These are phyloP conservation scores for Claviceps africana DNA, from an alignment of 2,329 filamentous ascomycete species.

Conservation along the genomic window DNA sequence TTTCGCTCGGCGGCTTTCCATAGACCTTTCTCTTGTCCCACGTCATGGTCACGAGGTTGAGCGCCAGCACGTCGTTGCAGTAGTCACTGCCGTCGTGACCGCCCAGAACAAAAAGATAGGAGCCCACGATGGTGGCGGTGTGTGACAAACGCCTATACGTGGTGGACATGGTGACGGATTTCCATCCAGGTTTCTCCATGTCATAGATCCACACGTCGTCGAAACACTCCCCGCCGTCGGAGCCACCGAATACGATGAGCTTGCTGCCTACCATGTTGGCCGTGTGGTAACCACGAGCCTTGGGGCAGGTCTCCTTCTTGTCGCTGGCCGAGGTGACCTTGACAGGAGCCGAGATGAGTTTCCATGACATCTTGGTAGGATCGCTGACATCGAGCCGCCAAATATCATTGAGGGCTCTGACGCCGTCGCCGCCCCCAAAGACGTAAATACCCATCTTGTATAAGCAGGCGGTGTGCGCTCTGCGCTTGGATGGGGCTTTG, in stretches of 20 bases:
- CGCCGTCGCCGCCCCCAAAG: slow-evolving; percentile 58
- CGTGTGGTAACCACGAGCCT: slow-evolving; percentile 55
- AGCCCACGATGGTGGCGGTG: slow-evolving; percentile 55
- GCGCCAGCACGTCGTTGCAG: slow-evolving; percentile 51
- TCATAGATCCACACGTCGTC: slow-evolving; percentile 63
- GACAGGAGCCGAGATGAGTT: slow-evolving; percentile 41
- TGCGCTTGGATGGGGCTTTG: slow-evolving; percentile 42
- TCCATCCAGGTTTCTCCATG: slow-evolving; percentile 48
- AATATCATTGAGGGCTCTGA: slow-evolving; percentile 56
- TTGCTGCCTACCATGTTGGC: slow-evolving; percentile 61
- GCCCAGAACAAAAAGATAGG: slow-evolving; percentile 55
- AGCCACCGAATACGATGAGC: slow-evolving; percentile 57
- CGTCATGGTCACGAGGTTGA: slow-evolving; percentile 61
- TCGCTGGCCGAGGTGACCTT: slow-evolving; percentile 15
- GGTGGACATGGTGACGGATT: slow-evolving; percentile 41
- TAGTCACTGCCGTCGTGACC: slow-evolving; percentile 59
- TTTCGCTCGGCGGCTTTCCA: slow-evolving; percentile 45
- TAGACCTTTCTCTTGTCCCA: slow-evolving; percentile 56
- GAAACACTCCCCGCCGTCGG: slow-evolving; percentile 58
- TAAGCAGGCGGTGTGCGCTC: slow-evolving; percentile 57
- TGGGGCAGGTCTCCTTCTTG: slow-evolving; percentile 33
- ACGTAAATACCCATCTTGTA: slow-evolving; percentile 57
- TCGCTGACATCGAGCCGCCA: slow-evolving; percentile 60
- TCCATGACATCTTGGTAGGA: slow-evolving; percentile 54
- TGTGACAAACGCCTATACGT: slow-evolving; percentile 54